Evolutionary conservation across 768 basidiomycete species (phyloP).

Genomic region (Termitomyces sp.): DNA sequence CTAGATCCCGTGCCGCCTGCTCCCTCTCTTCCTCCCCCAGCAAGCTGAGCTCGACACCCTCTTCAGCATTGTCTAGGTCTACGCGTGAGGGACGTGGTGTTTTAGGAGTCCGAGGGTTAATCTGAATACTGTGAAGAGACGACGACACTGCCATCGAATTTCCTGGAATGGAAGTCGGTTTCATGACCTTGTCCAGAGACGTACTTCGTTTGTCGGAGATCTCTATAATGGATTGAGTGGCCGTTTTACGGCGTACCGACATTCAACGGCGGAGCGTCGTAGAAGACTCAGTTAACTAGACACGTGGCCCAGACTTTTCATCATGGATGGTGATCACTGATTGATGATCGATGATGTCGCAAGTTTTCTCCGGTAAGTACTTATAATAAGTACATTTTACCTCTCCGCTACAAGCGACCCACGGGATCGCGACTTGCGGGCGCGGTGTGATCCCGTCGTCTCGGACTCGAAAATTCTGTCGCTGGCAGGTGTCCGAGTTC

Average conservation of each 20-base stretch:
- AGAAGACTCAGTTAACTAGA: background rate
- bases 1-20: slow-evolving; percentile 38
- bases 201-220: slow-evolving; percentile 12
- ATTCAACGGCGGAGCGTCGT: slow-evolving; percentile 17
- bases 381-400: background rate
- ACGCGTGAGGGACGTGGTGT: slow-evolving; percentile 34
- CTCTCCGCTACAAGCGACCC: background rate
- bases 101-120: slow-evolving; percentile 49
- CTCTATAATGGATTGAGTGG: slow-evolving; percentile 11
- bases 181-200: slow-evolving; percentile 32
- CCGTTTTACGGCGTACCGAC: slow-evolving; percentile 20
- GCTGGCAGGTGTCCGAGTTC: background rate
- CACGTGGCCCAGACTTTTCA: slow-evolving; percentile 1
- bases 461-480: background rate
- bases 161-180: slow-evolving; percentile 23
- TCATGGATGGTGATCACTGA: background rate
- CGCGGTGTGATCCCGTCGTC: background rate
- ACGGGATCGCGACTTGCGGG: background rate
- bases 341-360: background rate
- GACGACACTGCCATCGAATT: slow-evolving; percentile 51
- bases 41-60: slow-evolving; percentile 59
- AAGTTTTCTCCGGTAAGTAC: too few species aligned
- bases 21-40: slow-evolving; percentile 52
- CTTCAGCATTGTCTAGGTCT: slow-evolving; percentile 33
- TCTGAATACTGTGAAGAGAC: slow-evolving; percentile 53